Evolutionary conservation across 179 eudicot genomes (phyloP).

Genomic region (Beta corolliflora): DNA sequence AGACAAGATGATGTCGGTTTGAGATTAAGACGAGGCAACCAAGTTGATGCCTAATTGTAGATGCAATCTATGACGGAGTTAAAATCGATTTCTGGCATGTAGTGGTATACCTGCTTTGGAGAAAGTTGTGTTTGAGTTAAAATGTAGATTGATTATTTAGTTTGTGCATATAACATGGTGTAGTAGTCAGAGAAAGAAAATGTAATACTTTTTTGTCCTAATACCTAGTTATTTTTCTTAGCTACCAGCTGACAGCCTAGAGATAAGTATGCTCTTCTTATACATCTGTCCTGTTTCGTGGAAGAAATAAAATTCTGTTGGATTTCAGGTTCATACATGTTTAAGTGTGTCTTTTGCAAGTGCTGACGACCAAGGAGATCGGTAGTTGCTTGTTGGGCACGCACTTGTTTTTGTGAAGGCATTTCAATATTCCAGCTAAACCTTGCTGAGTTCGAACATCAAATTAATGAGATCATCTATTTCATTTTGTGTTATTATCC

Average conservation of each 20-base stretch:
- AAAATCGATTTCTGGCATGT: not conserved
- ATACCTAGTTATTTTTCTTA: constrained; percentile 12
- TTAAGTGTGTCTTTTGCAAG: not conserved
- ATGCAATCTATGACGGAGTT: not conserved
- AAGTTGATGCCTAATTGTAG: constrained; percentile 44
- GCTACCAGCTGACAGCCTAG: constrained; percentile 6
- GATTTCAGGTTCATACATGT: not conserved
- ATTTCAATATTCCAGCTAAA: no score
- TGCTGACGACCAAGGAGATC: no score
- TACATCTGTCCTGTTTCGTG: not conserved
- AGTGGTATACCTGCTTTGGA: not conserved
- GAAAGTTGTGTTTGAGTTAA: constrained; percentile 12
- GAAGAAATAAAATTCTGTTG: not conserved
- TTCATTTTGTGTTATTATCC: no score
- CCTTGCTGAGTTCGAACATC: no score
- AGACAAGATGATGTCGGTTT: constrained; percentile 54
- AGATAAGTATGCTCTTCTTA: not conserved
- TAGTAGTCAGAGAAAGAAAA: constrained; percentile 17
- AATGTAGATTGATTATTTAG: constrained; percentile 33
- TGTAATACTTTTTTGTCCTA: constrained; percentile 24
- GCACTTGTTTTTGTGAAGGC: no score
- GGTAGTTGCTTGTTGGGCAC: no score
- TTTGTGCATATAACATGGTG: constrained; percentile 35
- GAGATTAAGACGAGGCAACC: constrained; percentile 59
- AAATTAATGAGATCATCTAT: no score